Evolutionary conservation across 371 early-diverging fungal species (phyloP), one percentile per base, ranked within the genome.

Genomic region (Apophysomyces variabilis): DNA sequence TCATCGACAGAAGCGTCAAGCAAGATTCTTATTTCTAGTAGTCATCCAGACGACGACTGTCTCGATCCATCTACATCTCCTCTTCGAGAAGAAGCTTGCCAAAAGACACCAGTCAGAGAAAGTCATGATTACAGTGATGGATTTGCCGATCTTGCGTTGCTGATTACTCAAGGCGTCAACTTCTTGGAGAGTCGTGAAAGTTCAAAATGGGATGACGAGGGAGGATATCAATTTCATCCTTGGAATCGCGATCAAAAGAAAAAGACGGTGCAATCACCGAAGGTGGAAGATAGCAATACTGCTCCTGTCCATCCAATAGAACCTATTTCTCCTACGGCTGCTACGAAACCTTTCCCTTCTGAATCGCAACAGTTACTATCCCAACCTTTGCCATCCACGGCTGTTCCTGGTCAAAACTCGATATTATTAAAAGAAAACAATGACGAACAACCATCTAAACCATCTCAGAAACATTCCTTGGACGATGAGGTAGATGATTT

Each of bases 181-280:
- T 67, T 60, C 38, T 41, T 67, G 16, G 59, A 67, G 14, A 61
- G 43, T 6, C 62, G 62, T 11, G 67, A 67, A 38, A 43, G 67
- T 47, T 57, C 67, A 37, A 61, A 67, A 37, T 67, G 67, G 67
- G 67, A 67, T 6, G 67, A 67, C 26, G 64, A 63, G 7, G 62
- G 62, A 5, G 67, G 67, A 1, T 67, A 67, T 44, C 58, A 62
- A 32, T 62, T 60, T 18, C 67, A 67, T 58, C 67, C 67, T 7
- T 67, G 67, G 67, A 67, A 67, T 39, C 62, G 62, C 3, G 50
- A 50, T 18, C 21, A 14, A 50, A n/a, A 21, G 7, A 50, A 50
- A 50, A 14, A 50, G 21, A 3, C 21, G 1, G 50, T 50, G 50
- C 18, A 50, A 18, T 26, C 50, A 18, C 7, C 21, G 9, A 21